Evolutionary conservation across 768 basidiomycete genomes (phyloP), one percentile per base, ranked within the genome.

Genomic region (Butyriboletus loyo): DNA sequence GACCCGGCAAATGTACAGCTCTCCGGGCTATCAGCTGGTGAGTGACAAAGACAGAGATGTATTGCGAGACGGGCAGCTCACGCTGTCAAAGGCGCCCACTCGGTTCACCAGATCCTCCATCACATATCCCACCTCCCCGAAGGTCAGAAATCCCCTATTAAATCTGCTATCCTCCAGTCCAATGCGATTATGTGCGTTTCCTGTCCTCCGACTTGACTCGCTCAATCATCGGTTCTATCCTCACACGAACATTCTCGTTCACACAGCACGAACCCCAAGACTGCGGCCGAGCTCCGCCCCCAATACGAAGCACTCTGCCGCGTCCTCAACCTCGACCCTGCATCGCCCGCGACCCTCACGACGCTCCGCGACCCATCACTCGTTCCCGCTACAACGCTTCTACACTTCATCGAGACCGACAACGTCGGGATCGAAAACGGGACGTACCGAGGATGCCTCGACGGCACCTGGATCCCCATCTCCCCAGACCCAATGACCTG

Each of bases 31-130:
- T 90, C 87, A 21, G 89, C 86, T 49, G 87, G 87, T 80, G 45
- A 50, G 61, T 51, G 24, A 19, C 10, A 59, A 28, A 57, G 50
- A 17, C 19, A 25, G 17, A 25, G 13, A 28, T 31, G 15, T 27
- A 30, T 36, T 24, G 2, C 10, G 7, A 32, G n/a, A 25, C 7
- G 7, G 31, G 22, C 32, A 32, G 17, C 49, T 52, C 17, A 50
- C 25, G 14, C 22, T 41, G n/a, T 10, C 19, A 21, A 54, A 86
- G 84, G 86, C 9, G 85, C 82, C 2, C 86, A 92, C 66, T 82
- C 88, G 0, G 82, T 87, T 2, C 87, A 89, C 60, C 86, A 90
- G 63, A 64, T 88, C 27, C 73, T 92, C 7, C 86, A 89, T 45
- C 81, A 83, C 57, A 85, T 78, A 27, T 87, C 87, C 3, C 75